Base-by-base conservation (phyloP, 805 yeast species). In the Lipomyces chichibuensis region DNA sequence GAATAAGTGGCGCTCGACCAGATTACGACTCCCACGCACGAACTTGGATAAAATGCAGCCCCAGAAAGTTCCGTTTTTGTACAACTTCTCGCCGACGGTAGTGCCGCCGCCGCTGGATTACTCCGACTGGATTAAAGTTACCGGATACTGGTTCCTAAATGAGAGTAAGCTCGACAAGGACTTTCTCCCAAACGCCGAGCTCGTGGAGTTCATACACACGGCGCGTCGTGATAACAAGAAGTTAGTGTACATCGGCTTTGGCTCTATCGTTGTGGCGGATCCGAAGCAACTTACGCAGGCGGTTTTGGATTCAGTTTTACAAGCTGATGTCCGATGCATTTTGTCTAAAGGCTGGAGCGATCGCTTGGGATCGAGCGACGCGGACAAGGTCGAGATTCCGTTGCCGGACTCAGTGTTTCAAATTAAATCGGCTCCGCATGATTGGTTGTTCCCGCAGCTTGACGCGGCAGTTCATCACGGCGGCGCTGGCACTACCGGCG, bases 401-500 rank as follows among this genome's bases (percentile, higher is more conserved):
- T 78, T 91, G 14, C 97, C 97, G 0, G 79, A 81, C 0, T 87
- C 87, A 71, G 84, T 94, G 1, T 90, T 80, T 75, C 87, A 86
- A 70, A 80, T 91, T 6, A 95, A 95, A 1, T 75, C 88, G 9
- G 82, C 91, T 14, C 97, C 97, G 0, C 98, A 94, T 76, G 97
- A 92, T 75, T 94, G 98, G 98, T 80, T 94, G 49, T 94, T 94
- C 78, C 89, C 94, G 0, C 87, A 85, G 68, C 81, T 94, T 56
- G 97, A 94, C 78, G 97, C 94, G 0, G 97, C 97, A 0, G 97
- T 94, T 3, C 98, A 94, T 76, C 98, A 94, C 76, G 98, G 98
- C 52, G 98, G 98, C 0, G 89, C 97, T 0, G 98, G 98, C 1
- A 91, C 98, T 0, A 94, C 98, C 0, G 98, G 98, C 7, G 97